A percentile compares a stretch with the other conserved stretches of the same genome.
phyloP scores from a whole-genome alignment of 2,329 filamentous ascomycete species.

The Clonostachys solani region DNA sequence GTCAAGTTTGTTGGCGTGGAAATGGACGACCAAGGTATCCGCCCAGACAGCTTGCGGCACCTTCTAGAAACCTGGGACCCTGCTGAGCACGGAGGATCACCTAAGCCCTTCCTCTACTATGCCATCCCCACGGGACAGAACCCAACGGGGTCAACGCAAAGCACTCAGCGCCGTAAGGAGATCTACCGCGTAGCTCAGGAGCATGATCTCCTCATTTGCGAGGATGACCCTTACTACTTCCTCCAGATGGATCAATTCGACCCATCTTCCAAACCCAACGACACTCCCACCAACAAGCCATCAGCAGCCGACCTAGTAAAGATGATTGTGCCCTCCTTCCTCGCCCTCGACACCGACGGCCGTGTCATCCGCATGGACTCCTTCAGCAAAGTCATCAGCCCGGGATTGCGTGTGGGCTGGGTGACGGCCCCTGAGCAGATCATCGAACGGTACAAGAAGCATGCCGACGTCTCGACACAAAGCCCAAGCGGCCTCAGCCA shows the following conservation, averaged over 20 bases:
- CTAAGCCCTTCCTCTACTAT: conserved; percentile 65
- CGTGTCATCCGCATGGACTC: conserved; percentile 81
- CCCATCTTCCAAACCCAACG: too few relatives aligned
- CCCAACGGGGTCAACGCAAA: conserved; percentile 68
- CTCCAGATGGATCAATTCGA: conserved; percentile 44
- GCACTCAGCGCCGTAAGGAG: conserved; percentile 62
- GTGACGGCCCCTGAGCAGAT: conserved; percentile 77
- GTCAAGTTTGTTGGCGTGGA: conserved; percentile 54
- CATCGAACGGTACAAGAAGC: conserved; percentile 68
- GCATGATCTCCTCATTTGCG: conserved; percentile 86
- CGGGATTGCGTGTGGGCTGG: conserved; percentile 76
- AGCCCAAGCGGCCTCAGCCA: conserved; percentile 77
- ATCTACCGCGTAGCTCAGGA: conserved; percentile 77
- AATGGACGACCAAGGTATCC: conserved; percentile 58
- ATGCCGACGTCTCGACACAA: conserved; percentile 74
- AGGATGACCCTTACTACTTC: conserved; percentile 97
- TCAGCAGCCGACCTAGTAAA: conserved; percentile 63
- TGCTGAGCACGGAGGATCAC: conserved; percentile 38
- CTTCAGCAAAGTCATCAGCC: conserved; percentile 80
- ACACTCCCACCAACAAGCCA: not conserved
- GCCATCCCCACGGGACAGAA: conserved; percentile 73
- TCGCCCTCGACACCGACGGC: conserved; percentile 74
- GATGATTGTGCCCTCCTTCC: conserved; percentile 49
- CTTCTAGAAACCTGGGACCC: conserved; percentile 61
- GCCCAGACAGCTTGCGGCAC: conserved; percentile 44